These are phyloP conservation scores for Rhodamnia argentea DNA, from an alignment of 345 rosid genomes.

Conservation along the genomic window DNA sequence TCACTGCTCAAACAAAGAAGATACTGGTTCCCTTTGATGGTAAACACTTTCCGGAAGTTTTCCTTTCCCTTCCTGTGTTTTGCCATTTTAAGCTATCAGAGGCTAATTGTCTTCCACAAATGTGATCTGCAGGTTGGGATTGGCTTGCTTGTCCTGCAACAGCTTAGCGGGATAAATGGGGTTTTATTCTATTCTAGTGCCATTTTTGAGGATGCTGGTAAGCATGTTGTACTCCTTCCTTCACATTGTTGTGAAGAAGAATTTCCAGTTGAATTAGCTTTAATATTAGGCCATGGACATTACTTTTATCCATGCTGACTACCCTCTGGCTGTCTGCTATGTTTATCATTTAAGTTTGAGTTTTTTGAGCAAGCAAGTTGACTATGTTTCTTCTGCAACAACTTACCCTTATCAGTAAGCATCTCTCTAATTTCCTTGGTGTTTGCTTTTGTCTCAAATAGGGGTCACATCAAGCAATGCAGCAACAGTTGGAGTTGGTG, in stretches of 20 bases:
- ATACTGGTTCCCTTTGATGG: conserved; percentile 74
- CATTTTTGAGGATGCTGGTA: conserved; percentile 85
- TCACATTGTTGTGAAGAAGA: background rate
- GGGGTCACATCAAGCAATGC: conserved; percentile 74
- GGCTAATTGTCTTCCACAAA: background rate
- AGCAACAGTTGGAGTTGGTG: conserved; percentile 85
- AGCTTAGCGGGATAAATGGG: conserved; percentile 82
- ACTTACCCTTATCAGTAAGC: background rate
- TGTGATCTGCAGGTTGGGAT: conserved; percentile 63
- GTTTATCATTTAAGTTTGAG: background rate
- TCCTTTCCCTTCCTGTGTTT: background rate
- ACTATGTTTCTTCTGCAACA: background rate
- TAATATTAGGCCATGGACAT: background rate
- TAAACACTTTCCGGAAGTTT: conserved; percentile 7
- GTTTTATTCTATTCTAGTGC: conserved; percentile 81
- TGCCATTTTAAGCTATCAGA: background rate
- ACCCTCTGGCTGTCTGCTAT: background rate
- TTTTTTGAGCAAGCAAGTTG: background rate
- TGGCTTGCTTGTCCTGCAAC: conserved; percentile 84
- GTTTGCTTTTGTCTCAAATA: conserved; percentile 7
- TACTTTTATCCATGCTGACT: background rate
- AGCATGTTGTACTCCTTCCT: conserved; percentile 1
- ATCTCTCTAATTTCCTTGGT: background rate
- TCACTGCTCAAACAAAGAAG: conserved; percentile 52
- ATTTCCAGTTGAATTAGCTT: background rate